These are phyloP conservation scores for Cercospora brassicicola DNA, from an alignment of 2,329 filamentous ascomycete genomes.

Conservation along the genomic window DNA sequence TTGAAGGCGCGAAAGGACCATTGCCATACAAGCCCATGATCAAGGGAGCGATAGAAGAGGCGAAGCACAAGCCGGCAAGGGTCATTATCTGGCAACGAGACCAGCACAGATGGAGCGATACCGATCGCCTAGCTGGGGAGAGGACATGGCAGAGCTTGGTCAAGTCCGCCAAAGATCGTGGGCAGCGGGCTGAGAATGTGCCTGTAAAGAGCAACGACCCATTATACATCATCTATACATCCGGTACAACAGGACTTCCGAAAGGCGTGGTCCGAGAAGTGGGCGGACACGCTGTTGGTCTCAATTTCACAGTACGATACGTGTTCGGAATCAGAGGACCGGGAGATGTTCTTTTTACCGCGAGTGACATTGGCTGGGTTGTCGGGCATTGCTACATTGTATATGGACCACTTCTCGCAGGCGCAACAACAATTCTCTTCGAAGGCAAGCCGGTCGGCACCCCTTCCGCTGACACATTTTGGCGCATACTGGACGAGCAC, in stretches of 20 bases:
- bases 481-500: constrained; percentile 81
- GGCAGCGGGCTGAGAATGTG: constrained; percentile 70
- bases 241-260: constrained; percentile 55
- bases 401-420: constrained; percentile 81
- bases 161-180: constrained; percentile 66
- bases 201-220: constrained; percentile 74
- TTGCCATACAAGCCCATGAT: constrained; percentile 76
- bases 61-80: constrained; percentile 68
- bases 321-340: constrained; percentile 80
- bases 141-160: constrained; percentile 77
- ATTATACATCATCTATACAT: constrained; percentile 90
- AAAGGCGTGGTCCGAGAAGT: constrained; percentile 83
- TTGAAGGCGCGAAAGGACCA: constrained; percentile 80
- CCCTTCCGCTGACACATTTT: constrained; percentile 82
- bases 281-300: constrained; percentile 81
- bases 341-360: constrained; percentile 77
- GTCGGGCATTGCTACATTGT: constrained; percentile 85
- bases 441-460: constrained; percentile 94
- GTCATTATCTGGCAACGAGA: constrained; percentile 83
- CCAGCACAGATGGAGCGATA: constrained; percentile 69
- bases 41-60: constrained; percentile 67
- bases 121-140: constrained; percentile 67
- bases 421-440: constrained; percentile 82
- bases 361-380: constrained; percentile 90
- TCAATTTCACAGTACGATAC: constrained; percentile 79